These are phyloP conservation scores for Boletellus ananiceps DNA, from an alignment of 768 basidiomycete species.

Conservation along the genomic window DNA sequence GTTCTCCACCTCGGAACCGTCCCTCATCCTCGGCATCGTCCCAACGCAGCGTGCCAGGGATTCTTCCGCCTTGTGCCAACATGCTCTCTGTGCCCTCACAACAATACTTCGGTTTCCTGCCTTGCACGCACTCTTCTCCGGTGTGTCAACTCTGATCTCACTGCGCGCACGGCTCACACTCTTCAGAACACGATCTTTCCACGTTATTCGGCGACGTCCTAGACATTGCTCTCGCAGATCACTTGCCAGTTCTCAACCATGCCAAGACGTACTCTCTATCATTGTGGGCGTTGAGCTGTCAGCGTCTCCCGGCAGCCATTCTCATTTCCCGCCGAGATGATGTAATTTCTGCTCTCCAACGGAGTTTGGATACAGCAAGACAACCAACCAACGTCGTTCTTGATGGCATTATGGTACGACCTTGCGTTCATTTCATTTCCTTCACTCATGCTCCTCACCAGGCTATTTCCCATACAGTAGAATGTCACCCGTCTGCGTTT, in stretches of 20 bases:
- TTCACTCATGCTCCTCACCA: neutral
- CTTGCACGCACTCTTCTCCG: conserved; percentile 43
- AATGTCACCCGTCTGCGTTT: conserved; percentile 13
- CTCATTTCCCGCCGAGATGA: conserved; percentile 30
- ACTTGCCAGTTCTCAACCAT: conserved; percentile 36
- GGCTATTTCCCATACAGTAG: conserved; percentile 25
- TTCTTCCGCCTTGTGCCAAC: conserved; percentile 44
- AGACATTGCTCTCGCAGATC: conserved; percentile 34
- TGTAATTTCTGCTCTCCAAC: conserved; percentile 35
- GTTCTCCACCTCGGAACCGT: conserved; percentile 12
- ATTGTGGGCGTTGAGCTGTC: conserved; percentile 46
- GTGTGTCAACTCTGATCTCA: conserved; percentile 35
- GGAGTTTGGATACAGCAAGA: conserved; percentile 31
- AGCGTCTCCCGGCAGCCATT: conserved; percentile 43
- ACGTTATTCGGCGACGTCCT: conserved; percentile 44
- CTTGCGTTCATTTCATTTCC: conserved; percentile 1
- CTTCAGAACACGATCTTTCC: conserved; percentile 41
- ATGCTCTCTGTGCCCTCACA: conserved; percentile 49
- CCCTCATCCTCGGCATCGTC: conserved; percentile 26
- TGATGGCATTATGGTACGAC: conserved; percentile 30
- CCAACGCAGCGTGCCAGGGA: conserved; percentile 40
- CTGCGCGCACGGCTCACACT: neutral
- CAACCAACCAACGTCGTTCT: conserved; percentile 13
- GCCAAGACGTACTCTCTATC: conserved; percentile 45
- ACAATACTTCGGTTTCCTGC: conserved; percentile 46